Conservation (phyloP, 768 basidiomycete genomes). For the Dentipellis sp. region DNA sequence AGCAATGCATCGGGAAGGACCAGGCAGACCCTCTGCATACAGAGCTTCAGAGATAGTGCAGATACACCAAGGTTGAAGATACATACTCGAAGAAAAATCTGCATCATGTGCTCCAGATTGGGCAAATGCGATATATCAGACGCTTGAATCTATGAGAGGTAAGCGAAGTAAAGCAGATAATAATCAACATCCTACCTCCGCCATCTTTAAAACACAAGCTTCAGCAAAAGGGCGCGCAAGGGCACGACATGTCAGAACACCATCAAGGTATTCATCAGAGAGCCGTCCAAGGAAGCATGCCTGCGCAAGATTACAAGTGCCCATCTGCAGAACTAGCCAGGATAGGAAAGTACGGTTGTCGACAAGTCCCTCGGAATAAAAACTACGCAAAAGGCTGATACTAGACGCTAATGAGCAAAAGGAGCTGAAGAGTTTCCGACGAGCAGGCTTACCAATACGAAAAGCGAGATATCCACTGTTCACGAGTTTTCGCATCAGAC, state of each 20-base stretch:
- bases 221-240: constrained; percentile 63
- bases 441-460: constrained; percentile 51
- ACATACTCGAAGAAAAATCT: constrained; percentile 52
- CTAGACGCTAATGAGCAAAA: constrained; percentile 25
- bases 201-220: constrained; percentile 56
- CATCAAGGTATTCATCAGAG: constrained; percentile 74
- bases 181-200: constrained; percentile 38
- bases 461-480: constrained; percentile 73
- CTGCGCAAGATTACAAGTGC: constrained; percentile 73
- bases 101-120: constrained; percentile 44
- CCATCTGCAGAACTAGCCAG: constrained; percentile 76
- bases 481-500: constrained; percentile 58
- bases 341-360: constrained; percentile 68
- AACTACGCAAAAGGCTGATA: constrained; percentile 60
- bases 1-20: constrained; percentile 67
- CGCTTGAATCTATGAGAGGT: constrained; percentile 38
- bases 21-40: constrained; percentile 53
- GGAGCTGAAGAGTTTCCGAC: neutral
- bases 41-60: neutral
- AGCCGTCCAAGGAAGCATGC: constrained; percentile 66
- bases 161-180: neutral
- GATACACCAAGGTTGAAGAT: too few species aligned
- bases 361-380: constrained; percentile 74
- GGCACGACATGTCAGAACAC: constrained; percentile 56
- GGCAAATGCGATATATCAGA: constrained; percentile 47